These are phyloP conservation scores for Cyberlindnera mississippiensis DNA, from an alignment of 805 yeast genomes.

Conservation along the genomic window DNA sequence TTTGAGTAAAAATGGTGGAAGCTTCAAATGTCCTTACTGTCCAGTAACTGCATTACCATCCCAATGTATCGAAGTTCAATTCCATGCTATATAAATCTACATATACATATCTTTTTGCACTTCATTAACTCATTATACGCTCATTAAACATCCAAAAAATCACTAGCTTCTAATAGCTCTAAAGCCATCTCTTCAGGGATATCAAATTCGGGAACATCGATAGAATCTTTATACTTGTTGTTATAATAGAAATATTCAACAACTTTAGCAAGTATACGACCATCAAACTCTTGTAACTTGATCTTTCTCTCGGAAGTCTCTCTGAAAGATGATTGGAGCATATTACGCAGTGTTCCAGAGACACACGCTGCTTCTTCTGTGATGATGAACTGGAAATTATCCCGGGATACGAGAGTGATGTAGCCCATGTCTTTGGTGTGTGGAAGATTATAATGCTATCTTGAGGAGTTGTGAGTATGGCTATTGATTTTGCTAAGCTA, in stretches of 20 bases:
- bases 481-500: too few species aligned
- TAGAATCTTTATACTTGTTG: slow-evolving; percentile 53
- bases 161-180: slow-evolving; percentile 90
- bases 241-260: slow-evolving; percentile 83
- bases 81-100: slow-evolving; percentile 27
- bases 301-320: slow-evolving; percentile 58
- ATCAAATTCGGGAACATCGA: slow-evolving; percentile 77
- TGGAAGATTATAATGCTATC: too few species aligned
- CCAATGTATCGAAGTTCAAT: slow-evolving; percentile 42
- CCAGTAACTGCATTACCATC: slow-evolving; percentile 44
- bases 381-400: slow-evolving; percentile 59
- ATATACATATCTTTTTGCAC: not conserved
- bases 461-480: too few species aligned
- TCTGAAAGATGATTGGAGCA: slow-evolving; percentile 54
- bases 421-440: too few species aligned
- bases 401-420: slow-evolving; percentile 71
- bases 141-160: slow-evolving; percentile 61
- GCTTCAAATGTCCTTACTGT: slow-evolving; percentile 72
- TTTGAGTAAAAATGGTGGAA: slow-evolving; percentile 39
- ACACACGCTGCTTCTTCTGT: slow-evolving; percentile 73
- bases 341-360: slow-evolving; percentile 56
- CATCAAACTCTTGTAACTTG: slow-evolving; percentile 59
- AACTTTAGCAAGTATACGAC: slow-evolving; percentile 68
- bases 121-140: not conserved
- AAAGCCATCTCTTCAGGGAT: slow-evolving; percentile 93